These are phyloP conservation scores for Kingdonia uniflora DNA, from an alignment of 164 flowering plant species.

Conservation along the genomic window DNA sequence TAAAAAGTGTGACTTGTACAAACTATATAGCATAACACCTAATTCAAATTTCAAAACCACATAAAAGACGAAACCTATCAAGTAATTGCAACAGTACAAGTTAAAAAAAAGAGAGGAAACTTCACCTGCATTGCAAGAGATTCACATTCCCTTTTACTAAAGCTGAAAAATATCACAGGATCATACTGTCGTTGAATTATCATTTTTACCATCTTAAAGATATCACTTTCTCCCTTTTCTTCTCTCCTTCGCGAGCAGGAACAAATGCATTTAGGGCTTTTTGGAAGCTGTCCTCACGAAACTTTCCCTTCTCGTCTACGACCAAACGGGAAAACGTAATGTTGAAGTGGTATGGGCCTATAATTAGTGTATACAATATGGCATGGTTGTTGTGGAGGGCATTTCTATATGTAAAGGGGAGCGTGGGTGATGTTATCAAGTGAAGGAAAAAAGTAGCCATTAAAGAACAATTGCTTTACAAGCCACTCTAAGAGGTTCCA, in stretches of 20 bases:
- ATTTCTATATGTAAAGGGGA: too few relatives aligned
- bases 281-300: slow-evolving; percentile 96
- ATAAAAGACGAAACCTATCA: too few relatives aligned
- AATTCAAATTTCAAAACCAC: too few relatives aligned
- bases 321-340: slow-evolving; percentile 89
- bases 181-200: slow-evolving; percentile 89
- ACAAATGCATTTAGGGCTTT: slow-evolving; percentile 84
- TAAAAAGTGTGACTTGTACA: too few relatives aligned
- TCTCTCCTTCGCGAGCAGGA: slow-evolving; percentile 57
- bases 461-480: too few relatives aligned
- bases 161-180: slow-evolving; percentile 95
- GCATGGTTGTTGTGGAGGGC: slow-evolving; percentile 92
- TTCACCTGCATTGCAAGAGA: slow-evolving; percentile 96
- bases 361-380: slow-evolving; percentile 98
- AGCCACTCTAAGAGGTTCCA: too few relatives aligned
- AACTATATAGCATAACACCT: too few relatives aligned
- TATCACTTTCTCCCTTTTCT: slow-evolving; percentile 84
- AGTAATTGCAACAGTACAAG: neutral
- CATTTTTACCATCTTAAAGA: slow-evolving; percentile 97
- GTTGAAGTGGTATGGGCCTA: slow-evolving; percentile 98
- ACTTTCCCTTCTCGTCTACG: slow-evolving; percentile 92
- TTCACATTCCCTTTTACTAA: slow-evolving; percentile 99
- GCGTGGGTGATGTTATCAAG: too few relatives aligned
- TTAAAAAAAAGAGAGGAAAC: neutral
- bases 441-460: too few relatives aligned